Evolutionary conservation across 306 rosid genomes (phyloP), one percentile per base, ranked within the genome.

Genomic region (Quercus cerris): DNA sequence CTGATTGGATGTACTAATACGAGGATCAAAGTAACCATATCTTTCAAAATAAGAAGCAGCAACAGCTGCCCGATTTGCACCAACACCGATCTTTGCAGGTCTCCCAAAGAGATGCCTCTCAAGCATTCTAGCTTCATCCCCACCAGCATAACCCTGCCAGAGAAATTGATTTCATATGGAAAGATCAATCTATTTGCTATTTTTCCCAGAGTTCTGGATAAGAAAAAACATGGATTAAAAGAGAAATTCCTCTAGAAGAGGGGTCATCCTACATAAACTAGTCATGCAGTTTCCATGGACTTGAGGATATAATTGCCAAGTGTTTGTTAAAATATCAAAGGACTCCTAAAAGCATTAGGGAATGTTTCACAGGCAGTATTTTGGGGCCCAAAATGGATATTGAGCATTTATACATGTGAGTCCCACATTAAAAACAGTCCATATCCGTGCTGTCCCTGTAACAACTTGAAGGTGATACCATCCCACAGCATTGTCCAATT

Each of bases 91-190:
- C 90, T 88, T 91, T 44, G 84, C 73, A 57, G 89, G 71, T 74
- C 88, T 90, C 83, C 96, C 94, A 79, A 77, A 51, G 7, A 95
- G 84, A 86, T 88, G 97, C 81, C 99, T 93, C 38, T 27, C 86
- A 20, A 95, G 95, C 98, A 95, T 95, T 85, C 80, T 90, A 78
- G 93, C 91, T 80, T 95, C 99, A 83, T 95, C 99, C 31, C 99
- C 98, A 70, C 98, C 93, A 70, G 91, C 93, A 91, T 95, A 95
- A 75, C 99, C 99, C 99, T 95, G 82, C 71, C 56, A 81, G 51
- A 67, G 51, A 35, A 70, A 73, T 71, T 33, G 56, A 75, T 17
- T 56, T 66, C 72, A 27, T 59, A 56, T 17, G 59, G 59, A 77
- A 82, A 46, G 55, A 55, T 28, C 54, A 56, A 33, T 74, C 72